Conservation (phyloP, 169 alveolate genomes). For the Plasmodium coatneyi region DNA sequence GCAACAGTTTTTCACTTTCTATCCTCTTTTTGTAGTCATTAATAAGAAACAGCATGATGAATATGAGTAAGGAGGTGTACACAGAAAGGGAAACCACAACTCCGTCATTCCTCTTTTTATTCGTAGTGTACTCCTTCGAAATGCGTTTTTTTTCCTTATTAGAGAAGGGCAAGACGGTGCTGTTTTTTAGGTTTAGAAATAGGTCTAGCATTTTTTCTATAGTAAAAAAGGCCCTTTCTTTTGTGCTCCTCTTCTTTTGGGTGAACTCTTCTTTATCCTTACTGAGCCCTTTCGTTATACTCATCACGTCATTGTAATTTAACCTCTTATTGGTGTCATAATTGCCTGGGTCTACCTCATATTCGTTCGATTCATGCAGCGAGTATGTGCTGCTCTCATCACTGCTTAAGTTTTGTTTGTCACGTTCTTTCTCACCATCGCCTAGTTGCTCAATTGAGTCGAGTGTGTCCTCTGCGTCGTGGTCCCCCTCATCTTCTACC, state of each 20-base stretch:
- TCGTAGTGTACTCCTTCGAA: constrained; percentile 33
- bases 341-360: constrained; percentile 28
- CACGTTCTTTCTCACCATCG: not conserved
- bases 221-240: constrained; percentile 14
- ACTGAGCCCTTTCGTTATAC: not conserved
- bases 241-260: not conserved
- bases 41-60: constrained; percentile 33
- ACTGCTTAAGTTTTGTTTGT: not conserved
- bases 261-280: not conserved
- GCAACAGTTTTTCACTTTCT: constrained; percentile 32
- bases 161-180: constrained; percentile 46
- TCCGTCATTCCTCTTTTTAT: constrained; percentile 1
- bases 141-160: constrained; percentile 54
- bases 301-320: constrained; percentile 35
- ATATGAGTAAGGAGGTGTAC: constrained; percentile 9
- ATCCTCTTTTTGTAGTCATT: constrained; percentile 33
- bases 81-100: constrained; percentile 24
- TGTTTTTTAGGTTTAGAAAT: constrained; percentile 24
- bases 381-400: not conserved
- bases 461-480: not conserved
- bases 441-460: not conserved
- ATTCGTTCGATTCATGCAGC: not conserved
- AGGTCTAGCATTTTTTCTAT: constrained; percentile 49
- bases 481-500: not conserved
- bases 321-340: not conserved